Evolutionary conservation across 2,329 filamentous ascomycete genomes (phyloP).

Genomic region (Cadophora malorum): DNA sequence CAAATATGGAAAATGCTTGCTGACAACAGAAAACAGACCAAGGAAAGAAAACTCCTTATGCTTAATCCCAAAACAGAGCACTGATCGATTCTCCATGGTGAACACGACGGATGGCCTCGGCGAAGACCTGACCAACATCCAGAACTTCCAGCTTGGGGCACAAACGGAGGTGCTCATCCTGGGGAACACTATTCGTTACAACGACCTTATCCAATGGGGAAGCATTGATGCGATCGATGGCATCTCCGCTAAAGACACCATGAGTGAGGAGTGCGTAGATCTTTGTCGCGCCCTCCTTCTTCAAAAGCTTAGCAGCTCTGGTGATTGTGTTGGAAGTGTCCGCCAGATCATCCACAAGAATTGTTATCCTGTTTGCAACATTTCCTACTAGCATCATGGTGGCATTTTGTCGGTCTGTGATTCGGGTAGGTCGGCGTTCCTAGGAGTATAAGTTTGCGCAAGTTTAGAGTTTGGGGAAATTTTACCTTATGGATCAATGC

Average conservation of each 20-base stretch:
- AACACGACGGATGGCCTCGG: slow-evolving; percentile 92
- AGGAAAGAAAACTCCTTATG: slow-evolving; percentile 35
- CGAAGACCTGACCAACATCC: slow-evolving; percentile 90
- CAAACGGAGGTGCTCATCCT: slow-evolving; percentile 76
- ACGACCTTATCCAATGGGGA: slow-evolving; percentile 92
- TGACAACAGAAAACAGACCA: slow-evolving; percentile 24
- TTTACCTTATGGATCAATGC: slow-evolving; percentile 96
- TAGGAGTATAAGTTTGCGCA: slow-evolving; percentile 51
- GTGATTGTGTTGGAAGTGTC: slow-evolving; percentile 98
- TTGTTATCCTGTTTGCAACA: slow-evolving; percentile 80
- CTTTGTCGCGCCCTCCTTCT: slow-evolving; percentile 89
- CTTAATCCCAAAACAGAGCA: slow-evolving; percentile 80
- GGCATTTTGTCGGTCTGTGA: slow-evolving; percentile 86
- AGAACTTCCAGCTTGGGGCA: slow-evolving; percentile 92
- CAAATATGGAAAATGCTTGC: slow-evolving; percentile 28
- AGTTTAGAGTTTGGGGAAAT: slow-evolving; percentile 41
- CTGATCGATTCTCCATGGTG: slow-evolving; percentile 99
- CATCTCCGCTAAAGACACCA: slow-evolving; percentile 93
- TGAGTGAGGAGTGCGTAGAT: slow-evolving; percentile 95
- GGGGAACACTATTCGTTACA: slow-evolving; percentile 94
- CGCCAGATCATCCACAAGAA: slow-evolving; percentile 91
- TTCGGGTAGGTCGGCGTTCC: slow-evolving; percentile 88
- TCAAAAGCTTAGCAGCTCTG: slow-evolving; percentile 92
- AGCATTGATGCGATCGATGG: slow-evolving; percentile 91
- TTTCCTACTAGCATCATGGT: slow-evolving; percentile 96